phyloP scores from a whole-genome alignment of 2,329 filamentous ascomycete genomes.

The Colletotrichum coccodes region DNA sequence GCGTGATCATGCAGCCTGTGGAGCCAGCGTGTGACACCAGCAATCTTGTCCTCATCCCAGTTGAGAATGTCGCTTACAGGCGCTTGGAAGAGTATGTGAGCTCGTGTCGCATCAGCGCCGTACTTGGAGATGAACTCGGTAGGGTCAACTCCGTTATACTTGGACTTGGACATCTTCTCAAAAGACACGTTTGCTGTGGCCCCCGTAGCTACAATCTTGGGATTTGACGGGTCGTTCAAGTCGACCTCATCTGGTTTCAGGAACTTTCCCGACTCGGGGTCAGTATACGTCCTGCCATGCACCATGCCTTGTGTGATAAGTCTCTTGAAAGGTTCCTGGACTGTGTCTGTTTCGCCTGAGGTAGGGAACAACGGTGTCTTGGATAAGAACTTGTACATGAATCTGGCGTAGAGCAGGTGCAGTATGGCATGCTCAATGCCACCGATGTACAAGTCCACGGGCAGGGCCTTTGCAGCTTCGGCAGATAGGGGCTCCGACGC shows the following conservation, averaged over 20 bases:
- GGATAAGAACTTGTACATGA: constrained; percentile 88
- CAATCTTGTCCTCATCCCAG: constrained; percentile 87
- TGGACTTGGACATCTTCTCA: constrained; percentile 97
- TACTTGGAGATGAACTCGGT: constrained; percentile 76
- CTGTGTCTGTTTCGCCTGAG: constrained; percentile 42
- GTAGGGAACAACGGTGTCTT: constrained; percentile 60
- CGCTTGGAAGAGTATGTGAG: constrained; percentile 90
- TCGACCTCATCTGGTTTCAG: constrained; percentile 81
- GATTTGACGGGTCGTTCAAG: constrained; percentile 62
- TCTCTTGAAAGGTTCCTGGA: constrained; percentile 81
- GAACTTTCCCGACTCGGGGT: constrained; percentile 80
- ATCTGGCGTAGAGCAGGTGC: constrained; percentile 88
- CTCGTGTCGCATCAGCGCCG: constrained; percentile 85
- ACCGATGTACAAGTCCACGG: constrained; percentile 89
- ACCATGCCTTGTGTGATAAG: constrained; percentile 94
- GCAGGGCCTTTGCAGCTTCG: constrained; percentile 68
- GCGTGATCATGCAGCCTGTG: constrained; percentile 72
- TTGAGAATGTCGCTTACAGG: constrained; percentile 85
- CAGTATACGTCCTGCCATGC: constrained; percentile 83
- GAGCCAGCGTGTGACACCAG: constrained; percentile 85
- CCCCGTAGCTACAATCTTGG: constrained; percentile 71
- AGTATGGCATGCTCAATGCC: constrained; percentile 92
- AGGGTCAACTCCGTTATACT: constrained; percentile 91
- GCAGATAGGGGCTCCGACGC: constrained; percentile 68
- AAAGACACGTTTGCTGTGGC: constrained; percentile 71